phyloP scores from a whole-genome alignment of 2,329 filamentous ascomycete species.

The Chaetomium olivaceum region DNA sequence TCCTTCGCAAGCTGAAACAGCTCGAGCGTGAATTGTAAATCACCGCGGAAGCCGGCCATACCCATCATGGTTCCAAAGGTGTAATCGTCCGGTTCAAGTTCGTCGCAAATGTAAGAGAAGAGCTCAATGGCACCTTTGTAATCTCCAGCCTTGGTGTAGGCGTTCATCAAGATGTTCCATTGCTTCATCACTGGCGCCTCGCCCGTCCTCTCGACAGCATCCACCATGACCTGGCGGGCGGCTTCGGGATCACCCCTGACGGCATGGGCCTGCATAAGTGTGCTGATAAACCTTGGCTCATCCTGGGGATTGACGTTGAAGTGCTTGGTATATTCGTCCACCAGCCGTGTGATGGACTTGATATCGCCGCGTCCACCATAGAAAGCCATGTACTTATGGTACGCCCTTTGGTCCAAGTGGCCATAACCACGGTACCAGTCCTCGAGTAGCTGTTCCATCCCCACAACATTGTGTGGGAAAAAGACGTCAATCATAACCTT shows the following conservation, averaged over 20 bases:
- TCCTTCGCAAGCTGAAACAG: constrained; percentile 64
- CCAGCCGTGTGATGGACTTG: constrained; percentile 47
- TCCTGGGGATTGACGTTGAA: constrained; percentile 33
- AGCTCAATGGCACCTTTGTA: constrained; percentile 63
- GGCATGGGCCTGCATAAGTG: constrained; percentile 71
- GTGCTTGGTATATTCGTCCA: constrained; percentile 44
- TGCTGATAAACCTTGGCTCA: constrained; percentile 47
- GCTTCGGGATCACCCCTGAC: constrained; percentile 63
- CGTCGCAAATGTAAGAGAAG: constrained; percentile 61
- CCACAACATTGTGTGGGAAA: constrained; percentile 40
- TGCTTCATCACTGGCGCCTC: constrained; percentile 58
- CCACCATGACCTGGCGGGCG: constrained; percentile 61
- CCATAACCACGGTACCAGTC: constrained; percentile 51
- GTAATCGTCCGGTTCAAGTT: constrained; percentile 56
- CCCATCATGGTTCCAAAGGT: constrained; percentile 75
- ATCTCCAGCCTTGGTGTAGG: constrained; percentile 66
- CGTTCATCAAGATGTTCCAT: constrained; percentile 78
- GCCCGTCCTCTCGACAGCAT: constrained; percentile 55
- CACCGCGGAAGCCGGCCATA: constrained; percentile 69
- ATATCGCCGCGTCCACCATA: constrained; percentile 52
- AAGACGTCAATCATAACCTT: constrained; percentile 49
- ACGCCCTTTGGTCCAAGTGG: constrained; percentile 47
- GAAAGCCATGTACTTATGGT: constrained; percentile 51
- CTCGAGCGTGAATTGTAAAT: constrained; percentile 67
- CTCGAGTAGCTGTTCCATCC: constrained; percentile 48